Conservation (phyloP, 2,329 filamentous ascomycete genomes). For the Fusarium sp. region DNA sequence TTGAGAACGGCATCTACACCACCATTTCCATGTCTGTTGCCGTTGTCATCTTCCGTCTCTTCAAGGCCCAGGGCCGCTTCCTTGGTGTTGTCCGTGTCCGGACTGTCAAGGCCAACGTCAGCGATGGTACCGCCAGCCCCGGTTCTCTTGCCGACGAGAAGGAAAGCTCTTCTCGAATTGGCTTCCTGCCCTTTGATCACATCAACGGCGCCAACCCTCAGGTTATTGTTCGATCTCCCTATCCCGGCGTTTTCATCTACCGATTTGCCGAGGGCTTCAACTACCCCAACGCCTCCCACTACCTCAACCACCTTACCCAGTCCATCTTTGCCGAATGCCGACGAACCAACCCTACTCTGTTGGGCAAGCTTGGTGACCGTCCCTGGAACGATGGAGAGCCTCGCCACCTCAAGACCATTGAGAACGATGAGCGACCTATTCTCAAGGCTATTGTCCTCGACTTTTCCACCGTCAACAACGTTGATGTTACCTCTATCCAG, state of each 20-base stretch:
- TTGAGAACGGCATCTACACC: slow-evolving; percentile 87
- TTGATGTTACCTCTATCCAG: slow-evolving; percentile 65
- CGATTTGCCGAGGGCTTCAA: slow-evolving; percentile 65
- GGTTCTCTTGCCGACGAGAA: slow-evolving; percentile 56
- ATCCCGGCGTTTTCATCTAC: slow-evolving; percentile 65
- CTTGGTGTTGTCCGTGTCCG: slow-evolving; percentile 83
- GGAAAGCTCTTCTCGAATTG: slow-evolving; percentile 49
- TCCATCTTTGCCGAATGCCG: slow-evolving; percentile 57
- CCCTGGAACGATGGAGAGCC: slow-evolving; percentile 66
- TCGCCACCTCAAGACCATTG: slow-evolving; percentile 46
- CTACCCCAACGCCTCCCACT: slow-evolving; percentile 62
- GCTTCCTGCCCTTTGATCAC: slow-evolving; percentile 59
- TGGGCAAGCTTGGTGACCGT: slow-evolving; percentile 61
- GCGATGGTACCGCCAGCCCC: slow-evolving; percentile 55
- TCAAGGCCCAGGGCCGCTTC: slow-evolving; percentile 81
- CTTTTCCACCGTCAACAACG: slow-evolving; percentile 63
- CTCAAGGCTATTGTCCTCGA: slow-evolving; percentile 66
- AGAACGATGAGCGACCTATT: slow-evolving; percentile 55
- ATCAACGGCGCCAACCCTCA: slow-evolving; percentile 62
- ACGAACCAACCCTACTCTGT: slow-evolving; percentile 53
- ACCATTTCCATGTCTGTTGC: slow-evolving; percentile 76
- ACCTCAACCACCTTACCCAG: slow-evolving; percentile 60
- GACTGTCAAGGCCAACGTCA: slow-evolving; percentile 80
- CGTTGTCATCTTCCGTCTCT: slow-evolving; percentile 78
- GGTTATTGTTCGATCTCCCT: slow-evolving; percentile 55